These are phyloP conservation scores for Rhizopogon vulgaris DNA, from an alignment of 768 basidiomycete genomes.

Conservation along the genomic window DNA sequence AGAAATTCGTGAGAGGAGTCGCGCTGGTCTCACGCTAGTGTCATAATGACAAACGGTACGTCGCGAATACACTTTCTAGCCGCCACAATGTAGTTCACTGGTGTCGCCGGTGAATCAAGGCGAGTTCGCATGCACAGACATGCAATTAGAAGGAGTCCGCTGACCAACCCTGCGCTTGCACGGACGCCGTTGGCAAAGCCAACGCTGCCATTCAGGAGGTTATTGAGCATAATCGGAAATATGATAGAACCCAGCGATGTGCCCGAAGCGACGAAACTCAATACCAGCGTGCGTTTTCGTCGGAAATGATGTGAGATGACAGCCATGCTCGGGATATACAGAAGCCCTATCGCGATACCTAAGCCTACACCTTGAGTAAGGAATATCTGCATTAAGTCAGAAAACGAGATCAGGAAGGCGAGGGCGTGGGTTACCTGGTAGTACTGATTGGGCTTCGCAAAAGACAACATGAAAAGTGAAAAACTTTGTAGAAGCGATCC, in stretches of 20 bases:
- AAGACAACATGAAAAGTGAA: constrained; percentile 37
- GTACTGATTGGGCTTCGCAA: constrained; percentile 30
- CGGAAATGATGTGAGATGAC: constrained; percentile 37
- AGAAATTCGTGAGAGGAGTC: background rate
- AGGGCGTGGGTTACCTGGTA: constrained; percentile 25
- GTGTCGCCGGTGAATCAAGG: constrained; percentile 23
- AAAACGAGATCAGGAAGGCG: background rate
- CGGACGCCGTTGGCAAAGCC: constrained; percentile 37
- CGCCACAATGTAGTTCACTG: background rate
- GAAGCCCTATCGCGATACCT: constrained; percentile 37
- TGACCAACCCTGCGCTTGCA: constrained; percentile 34
- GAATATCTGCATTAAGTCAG: constrained; percentile 29
- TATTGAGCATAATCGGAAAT: constrained; percentile 22
- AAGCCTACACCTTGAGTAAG: constrained; percentile 36
- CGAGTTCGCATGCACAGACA: constrained; percentile 26
- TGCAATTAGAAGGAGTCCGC: constrained; percentile 27
- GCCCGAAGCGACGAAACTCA: constrained; percentile 33
- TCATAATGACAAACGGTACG: background rate
- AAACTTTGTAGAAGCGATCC: constrained; percentile 15
- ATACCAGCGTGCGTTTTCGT: constrained; percentile 28
- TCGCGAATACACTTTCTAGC: background rate
- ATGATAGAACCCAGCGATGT: constrained; percentile 17
- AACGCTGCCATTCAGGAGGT: background rate
- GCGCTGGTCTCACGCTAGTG: background rate
- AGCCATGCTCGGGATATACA: constrained; percentile 36